These are phyloP conservation scores for Oryza meridionalis DNA, from an alignment of 176 grass and related monocot genomes.

Conservation along the genomic window DNA sequence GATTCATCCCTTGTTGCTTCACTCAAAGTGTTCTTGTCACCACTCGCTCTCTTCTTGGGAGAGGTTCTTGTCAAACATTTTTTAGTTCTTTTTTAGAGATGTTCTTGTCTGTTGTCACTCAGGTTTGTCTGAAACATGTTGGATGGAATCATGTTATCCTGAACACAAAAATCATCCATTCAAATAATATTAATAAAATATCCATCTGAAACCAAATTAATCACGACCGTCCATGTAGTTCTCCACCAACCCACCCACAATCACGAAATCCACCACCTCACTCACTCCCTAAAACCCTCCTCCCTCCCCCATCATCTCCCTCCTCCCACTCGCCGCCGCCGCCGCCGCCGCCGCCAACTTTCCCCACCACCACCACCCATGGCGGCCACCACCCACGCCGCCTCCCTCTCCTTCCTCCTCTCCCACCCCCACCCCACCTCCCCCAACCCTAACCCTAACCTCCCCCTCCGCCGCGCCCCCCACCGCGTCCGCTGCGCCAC, in stretches of 20 bases:
- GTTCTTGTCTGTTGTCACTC: not conserved
- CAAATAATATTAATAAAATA: too few species aligned
- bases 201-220: not conserved
- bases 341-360: constrained; percentile 43
- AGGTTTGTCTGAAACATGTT: not conserved
- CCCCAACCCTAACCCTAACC: not conserved
- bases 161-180: too few species aligned
- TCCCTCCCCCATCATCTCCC: not conserved
- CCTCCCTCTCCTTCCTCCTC: constrained; percentile 55
- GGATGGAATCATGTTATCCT: not conserved
- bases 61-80: too few species aligned
- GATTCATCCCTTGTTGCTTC: not conserved
- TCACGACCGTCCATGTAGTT: constrained; percentile 17
- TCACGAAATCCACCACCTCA: constrained; percentile 10
- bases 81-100: too few species aligned
- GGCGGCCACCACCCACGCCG: constrained; percentile 51
- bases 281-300: constrained; percentile 26
- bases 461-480: constrained; percentile 14
- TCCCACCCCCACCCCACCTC: constrained; percentile 37
- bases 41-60: too few species aligned
- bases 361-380: constrained; percentile 22
- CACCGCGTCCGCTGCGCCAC: constrained; percentile 46
- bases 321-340: constrained; percentile 11
- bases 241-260: constrained; percentile 34
- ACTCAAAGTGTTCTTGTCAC: not conserved